A percentile compares a stretch with the other conserved stretches of the same genome.
phyloP scores from a whole-genome alignment of 2,329 filamentous ascomycete species.

The Pezicula rhizophila region DNA sequence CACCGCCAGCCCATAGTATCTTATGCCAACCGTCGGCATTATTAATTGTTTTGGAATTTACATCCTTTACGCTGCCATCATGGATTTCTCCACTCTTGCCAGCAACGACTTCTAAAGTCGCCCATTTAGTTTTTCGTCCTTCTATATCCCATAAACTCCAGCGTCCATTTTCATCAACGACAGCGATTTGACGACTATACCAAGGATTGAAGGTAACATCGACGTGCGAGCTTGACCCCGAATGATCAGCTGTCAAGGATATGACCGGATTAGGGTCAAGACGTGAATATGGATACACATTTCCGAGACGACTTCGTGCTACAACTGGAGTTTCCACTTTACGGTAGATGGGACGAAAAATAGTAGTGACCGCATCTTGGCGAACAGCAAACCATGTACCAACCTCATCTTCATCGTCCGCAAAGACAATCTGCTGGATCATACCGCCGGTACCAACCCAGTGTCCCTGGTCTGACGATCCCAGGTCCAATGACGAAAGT shows the following conservation, averaged over 20 bases:
- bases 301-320: slow-evolving; percentile 3
- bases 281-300: slow-evolving; percentile 34
- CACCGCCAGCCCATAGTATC: slow-evolving; percentile 40
- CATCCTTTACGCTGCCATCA: slow-evolving; percentile 12
- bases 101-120: slow-evolving; percentile 7
- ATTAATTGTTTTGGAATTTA: slow-evolving; percentile 1
- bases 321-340: slow-evolving; percentile 9
- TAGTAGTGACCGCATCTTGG: slow-evolving; percentile 31
- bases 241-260: slow-evolving; percentile 43
- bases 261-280: slow-evolving; percentile 51
- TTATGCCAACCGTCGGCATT: slow-evolving; percentile 39
- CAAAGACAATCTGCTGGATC: slow-evolving; percentile 42
- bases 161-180: slow-evolving; percentile 58
- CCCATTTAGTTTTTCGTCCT: slow-evolving; percentile 8
- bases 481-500: slow-evolving; percentile 14
- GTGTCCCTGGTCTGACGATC: slow-evolving; percentile 18
- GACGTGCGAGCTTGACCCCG: slow-evolving; percentile 49
- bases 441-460: slow-evolving; percentile 31
- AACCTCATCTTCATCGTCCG: slow-evolving; percentile 29
- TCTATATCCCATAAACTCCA: slow-evolving; percentile 62
- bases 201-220: slow-evolving; percentile 62
- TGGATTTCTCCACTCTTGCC: slow-evolving; percentile 20
- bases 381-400: slow-evolving; percentile 40
- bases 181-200: slow-evolving; percentile 53
- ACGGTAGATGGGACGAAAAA: slow-evolving; percentile 32